Conservation (phyloP, 768 basidiomycete genomes). For the Lentinula aciculospora region DNA sequence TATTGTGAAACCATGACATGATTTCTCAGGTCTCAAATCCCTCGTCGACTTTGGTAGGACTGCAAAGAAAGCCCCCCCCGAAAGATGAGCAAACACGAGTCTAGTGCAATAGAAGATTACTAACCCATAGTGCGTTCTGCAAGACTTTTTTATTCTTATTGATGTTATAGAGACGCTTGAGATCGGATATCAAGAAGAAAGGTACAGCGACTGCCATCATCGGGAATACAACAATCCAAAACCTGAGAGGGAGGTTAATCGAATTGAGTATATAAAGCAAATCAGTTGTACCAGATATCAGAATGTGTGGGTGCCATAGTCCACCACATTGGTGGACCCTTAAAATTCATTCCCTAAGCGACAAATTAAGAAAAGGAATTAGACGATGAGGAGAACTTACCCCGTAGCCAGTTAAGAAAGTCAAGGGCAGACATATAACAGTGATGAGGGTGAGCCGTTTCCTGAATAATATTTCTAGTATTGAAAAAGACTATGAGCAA, state of each 20-base stretch:
- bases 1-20: no score
- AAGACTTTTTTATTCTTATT: slow-evolving; percentile 34
- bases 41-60: not conserved
- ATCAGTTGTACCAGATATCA: slow-evolving; percentile 47
- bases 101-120: not conserved
- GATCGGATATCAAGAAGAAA: slow-evolving; percentile 46
- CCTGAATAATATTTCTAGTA: slow-evolving; percentile 26
- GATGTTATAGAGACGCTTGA: slow-evolving; percentile 39
- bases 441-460: slow-evolving; percentile 62
- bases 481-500: not conserved
- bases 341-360: slow-evolving; percentile 67
- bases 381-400: slow-evolving; percentile 28
- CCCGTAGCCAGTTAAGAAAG: slow-evolving; percentile 70
- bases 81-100: not conserved
- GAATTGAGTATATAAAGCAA: no score
- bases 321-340: slow-evolving; percentile 35
- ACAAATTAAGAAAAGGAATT: not conserved
- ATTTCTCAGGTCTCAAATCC: not conserved
- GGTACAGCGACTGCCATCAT: slow-evolving; percentile 49
- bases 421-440: slow-evolving; percentile 66
- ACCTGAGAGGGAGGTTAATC: slow-evolving; percentile 29
- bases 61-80: not conserved
- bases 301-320: slow-evolving; percentile 29
- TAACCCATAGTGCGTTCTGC: slow-evolving; percentile 26
- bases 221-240: slow-evolving; percentile 63